These are phyloP conservation scores for Coemansia reversa DNA, from an alignment of 192 early-diverging fungal species.

Conservation along the genomic window DNA sequence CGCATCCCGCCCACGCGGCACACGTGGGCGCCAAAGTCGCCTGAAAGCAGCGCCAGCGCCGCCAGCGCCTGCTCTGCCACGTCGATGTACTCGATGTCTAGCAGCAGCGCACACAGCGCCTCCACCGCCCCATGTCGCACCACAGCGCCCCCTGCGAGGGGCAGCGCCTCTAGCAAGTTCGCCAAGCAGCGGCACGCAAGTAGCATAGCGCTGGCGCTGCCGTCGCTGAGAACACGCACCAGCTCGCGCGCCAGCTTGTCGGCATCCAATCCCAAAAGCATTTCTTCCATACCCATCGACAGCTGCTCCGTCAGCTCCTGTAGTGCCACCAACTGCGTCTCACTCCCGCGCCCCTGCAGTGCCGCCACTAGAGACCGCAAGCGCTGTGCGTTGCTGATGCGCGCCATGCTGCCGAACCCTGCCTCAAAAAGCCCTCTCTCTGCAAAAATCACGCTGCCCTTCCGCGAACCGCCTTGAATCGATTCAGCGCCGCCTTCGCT, in stretches of 20 bases:
- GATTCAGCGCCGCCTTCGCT: neutral
- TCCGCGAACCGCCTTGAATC: neutral
- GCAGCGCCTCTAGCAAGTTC: conserved; percentile 88
- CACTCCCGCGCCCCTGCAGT: conserved; percentile 59
- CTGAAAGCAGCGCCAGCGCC: conserved; percentile 72
- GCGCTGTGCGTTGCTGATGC: conserved; percentile 35
- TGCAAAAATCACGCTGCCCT: neutral
- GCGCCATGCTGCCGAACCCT: conserved; percentile 17
- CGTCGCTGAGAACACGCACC: conserved; percentile 60
- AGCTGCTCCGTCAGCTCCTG: conserved; percentile 81
- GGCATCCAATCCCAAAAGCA: conserved; percentile 62
- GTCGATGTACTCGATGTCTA: conserved; percentile 89
- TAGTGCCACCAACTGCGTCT: conserved; percentile 74
- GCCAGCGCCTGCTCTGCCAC: conserved; percentile 84
- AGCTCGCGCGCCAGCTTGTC: conserved; percentile 69
- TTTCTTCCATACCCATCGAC: conserved; percentile 75
- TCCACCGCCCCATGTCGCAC: conserved; percentile 68
- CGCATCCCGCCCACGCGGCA: conserved; percentile 67
- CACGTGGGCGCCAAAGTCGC: conserved; percentile 26
- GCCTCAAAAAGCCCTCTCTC: conserved; percentile 14
- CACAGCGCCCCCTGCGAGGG: conserved; percentile 61
- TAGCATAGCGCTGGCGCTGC: conserved; percentile 78
- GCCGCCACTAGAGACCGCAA: conserved; percentile 62
- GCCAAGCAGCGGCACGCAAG: conserved; percentile 87
- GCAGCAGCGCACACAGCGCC: conserved; percentile 72